These are phyloP conservation scores for Globisporangium megalacanthum DNA, from an alignment of 352 stramenopile species.

Conservation along the genomic window DNA sequence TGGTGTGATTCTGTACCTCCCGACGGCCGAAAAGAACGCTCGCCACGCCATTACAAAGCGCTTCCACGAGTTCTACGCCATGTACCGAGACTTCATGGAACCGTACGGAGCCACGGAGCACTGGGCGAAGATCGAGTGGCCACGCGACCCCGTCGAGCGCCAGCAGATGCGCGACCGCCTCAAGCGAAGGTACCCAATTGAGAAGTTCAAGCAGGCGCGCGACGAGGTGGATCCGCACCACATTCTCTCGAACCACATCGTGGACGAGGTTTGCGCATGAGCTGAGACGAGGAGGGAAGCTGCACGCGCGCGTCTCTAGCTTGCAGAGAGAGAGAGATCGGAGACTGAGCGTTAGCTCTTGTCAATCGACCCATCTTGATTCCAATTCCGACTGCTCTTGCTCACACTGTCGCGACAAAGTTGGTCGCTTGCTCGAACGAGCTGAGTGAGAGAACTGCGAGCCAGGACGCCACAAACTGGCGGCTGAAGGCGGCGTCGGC, in stretches of 20 bases:
- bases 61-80: slow-evolving; percentile 92
- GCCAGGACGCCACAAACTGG: slow-evolving; percentile 28
- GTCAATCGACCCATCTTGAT: not conserved
- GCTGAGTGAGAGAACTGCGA: slow-evolving; percentile 20
- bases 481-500: slow-evolving; percentile 17
- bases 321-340: not conserved
- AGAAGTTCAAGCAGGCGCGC: slow-evolving; percentile 88
- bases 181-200: slow-evolving; percentile 77
- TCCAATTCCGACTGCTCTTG: not conserved
- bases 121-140: slow-evolving; percentile 97
- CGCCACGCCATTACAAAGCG: slow-evolving; percentile 81
- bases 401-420: slow-evolving; percentile 5
- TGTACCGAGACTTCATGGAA: slow-evolving; percentile 86
- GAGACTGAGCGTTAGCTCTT: not conserved
- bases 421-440: slow-evolving; percentile 17
- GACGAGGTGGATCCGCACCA: slow-evolving; percentile 91
- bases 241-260: slow-evolving; percentile 88
- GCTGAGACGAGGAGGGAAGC: not conserved
- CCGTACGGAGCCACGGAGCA: slow-evolving; percentile 89
- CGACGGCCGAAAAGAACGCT: slow-evolving; percentile 51
- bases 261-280: slow-evolving; percentile 71
- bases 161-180: slow-evolving; percentile 62
- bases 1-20: slow-evolving; percentile 97
- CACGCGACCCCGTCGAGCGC: slow-evolving; percentile 38
- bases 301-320: not conserved